Conservation (phyloP, 169 alveolate species). For the Plasmodium vinckei region DNA sequence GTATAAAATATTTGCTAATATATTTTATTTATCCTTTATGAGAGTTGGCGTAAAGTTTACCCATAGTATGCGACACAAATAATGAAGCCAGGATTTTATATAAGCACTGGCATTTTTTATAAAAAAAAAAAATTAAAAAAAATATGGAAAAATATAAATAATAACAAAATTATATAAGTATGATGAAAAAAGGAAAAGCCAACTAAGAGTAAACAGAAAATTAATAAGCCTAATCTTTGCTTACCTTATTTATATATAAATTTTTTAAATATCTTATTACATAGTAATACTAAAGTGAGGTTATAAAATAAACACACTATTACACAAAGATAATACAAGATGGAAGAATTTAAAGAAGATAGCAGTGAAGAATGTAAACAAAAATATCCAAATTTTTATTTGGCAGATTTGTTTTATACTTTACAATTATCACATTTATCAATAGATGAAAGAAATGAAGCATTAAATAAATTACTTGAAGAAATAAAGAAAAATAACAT, state of each 20-base stretch:
- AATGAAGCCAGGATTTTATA: too few relatives aligned
- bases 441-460: conserved; percentile 41
- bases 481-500: conserved; percentile 76
- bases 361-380: conserved; percentile 44
- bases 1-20: too few relatives aligned
- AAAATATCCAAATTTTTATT: conserved; percentile 57
- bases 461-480: conserved; percentile 21
- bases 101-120: background rate
- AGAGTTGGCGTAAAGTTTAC: too few relatives aligned
- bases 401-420: conserved; percentile 51
- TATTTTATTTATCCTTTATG: too few relatives aligned
- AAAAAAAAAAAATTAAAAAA: background rate
- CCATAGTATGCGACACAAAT: too few relatives aligned
- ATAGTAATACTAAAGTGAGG: background rate
- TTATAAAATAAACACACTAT: too few relatives aligned
- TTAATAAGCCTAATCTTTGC: too few relatives aligned
- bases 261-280: too few relatives aligned
- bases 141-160: background rate
- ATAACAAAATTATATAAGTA: too few relatives aligned
- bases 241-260: too few relatives aligned
- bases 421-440: conserved; percentile 63
- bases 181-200: too few relatives aligned
- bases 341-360: conserved; percentile 55
- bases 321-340: background rate
- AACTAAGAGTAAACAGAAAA: too few relatives aligned